Conservation (phyloP, 805 yeast genomes). For the Pichia nanzhaoensis region DNA sequence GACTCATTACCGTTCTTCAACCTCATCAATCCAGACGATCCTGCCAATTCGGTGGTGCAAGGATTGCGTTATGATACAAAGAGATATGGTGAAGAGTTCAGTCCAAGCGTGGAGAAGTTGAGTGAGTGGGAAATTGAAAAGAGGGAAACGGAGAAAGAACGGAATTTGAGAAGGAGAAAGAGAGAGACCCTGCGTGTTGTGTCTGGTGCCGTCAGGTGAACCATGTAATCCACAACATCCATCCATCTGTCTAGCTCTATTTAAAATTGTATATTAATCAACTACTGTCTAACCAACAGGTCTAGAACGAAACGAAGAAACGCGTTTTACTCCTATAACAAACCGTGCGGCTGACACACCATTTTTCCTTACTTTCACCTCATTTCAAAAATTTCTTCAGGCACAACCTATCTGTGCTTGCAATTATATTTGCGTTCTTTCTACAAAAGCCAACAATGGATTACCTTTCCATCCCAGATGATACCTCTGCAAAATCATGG, state of each 20-base stretch:
- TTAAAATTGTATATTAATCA: too few species aligned
- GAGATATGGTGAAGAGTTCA: slow-evolving; percentile 76
- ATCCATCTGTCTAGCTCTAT: too few species aligned
- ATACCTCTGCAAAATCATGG: background rate
- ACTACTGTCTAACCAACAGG: too few species aligned
- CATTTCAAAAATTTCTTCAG: too few species aligned
- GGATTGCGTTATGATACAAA: slow-evolving; percentile 68
- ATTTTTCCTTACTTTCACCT: too few species aligned
- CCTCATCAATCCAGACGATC: slow-evolving; percentile 25
- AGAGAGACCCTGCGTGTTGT: slow-evolving; percentile 74
- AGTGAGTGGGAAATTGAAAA: slow-evolving; percentile 91
- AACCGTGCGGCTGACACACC: too few species aligned
- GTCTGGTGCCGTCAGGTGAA: slow-evolving; percentile 10
- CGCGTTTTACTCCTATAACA: too few species aligned
- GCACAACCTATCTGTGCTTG: too few species aligned
- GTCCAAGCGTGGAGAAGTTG: slow-evolving; percentile 78
- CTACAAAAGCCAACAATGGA: background rate
- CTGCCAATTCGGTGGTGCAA: slow-evolving; percentile 23
- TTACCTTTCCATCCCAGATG: slow-evolving; percentile 5
- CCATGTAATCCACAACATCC: too few species aligned
- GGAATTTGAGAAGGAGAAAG: slow-evolving; percentile 85
- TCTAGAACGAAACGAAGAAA: too few species aligned
- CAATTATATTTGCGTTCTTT: background rate
- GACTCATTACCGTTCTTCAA: slow-evolving; percentile 32
- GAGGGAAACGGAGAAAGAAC: slow-evolving; percentile 90